Base-by-base conservation (phyloP, 345 rosid genomes). In the Trapa incisa region DNA sequence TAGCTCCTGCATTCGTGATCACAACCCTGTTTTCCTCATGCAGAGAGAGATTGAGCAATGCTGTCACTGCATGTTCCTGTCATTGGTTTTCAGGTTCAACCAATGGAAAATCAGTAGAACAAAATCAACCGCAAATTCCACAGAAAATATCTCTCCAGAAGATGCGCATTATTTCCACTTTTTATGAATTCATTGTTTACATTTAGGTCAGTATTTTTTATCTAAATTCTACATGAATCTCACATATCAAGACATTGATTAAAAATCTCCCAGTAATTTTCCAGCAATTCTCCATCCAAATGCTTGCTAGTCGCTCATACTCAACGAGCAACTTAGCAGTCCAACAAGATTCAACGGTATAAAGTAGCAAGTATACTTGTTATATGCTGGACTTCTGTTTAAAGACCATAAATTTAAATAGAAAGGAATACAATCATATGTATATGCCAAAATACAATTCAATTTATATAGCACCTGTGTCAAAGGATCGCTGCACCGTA, bases 11-110 rank as follows among this genome's bases (percentile, higher is more conserved):
- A 5, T 82, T 77, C 0, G 90, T 83, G 64, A 91, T 85, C 6
- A 78, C 54, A 13, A 72, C 29, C 74, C 89, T 86, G 79, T 94
- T 94, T 45, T 67, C 81, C 66, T 91, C 97, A 53, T 78, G 91
- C 2, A 94, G 82, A 1, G 97, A 91, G 73, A 94, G 87, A 72
- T 94, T 94, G 15, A 91, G 74, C 22, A 91, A 76, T 65, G 97
- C 99, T 1, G 99, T 94, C 41, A 89, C 97, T 0, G 99, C 88
- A 60, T 94, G 96, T 76, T 94, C 99, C 64, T 65, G 67, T 65
- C 7, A 65, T 42, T 43, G 16, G 16, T 29, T 35, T 57, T 42
- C 50, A 65, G 6, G 47, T 65, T 32, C 50, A 41, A 32, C 4
- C 9, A 5, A 4, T 3, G 47, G 16, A 64, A 5, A 64, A 17